These are phyloP conservation scores for Aristolochia fimbriata DNA, from an alignment of 164 flowering plant species.

Conservation along the genomic window DNA sequence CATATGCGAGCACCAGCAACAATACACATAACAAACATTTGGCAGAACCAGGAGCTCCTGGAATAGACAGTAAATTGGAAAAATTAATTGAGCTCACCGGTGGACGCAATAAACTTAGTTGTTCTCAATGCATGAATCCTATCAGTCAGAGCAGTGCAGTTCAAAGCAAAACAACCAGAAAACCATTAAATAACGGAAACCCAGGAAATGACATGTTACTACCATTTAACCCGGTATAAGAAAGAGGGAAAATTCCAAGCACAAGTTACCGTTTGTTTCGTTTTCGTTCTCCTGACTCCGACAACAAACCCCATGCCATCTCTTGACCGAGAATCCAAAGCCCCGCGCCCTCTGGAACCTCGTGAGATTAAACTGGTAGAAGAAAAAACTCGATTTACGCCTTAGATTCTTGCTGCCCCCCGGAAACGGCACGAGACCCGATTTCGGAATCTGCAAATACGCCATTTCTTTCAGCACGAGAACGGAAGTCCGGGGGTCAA, in stretches of 20 bases:
- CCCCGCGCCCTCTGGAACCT: conserved; percentile 10
- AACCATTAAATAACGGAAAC: too few species aligned
- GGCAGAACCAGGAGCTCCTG: too few species aligned
- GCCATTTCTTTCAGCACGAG: conserved; percentile 17
- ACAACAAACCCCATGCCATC: conserved; percentile 23
- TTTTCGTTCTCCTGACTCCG: conserved; percentile 28
- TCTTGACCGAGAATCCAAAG: neutral
- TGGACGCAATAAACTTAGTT: too few species aligned
- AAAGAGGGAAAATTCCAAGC: neutral
- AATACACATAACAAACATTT: too few species aligned
- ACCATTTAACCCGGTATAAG: neutral
- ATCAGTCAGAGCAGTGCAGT: too few species aligned
- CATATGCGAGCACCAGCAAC: too few species aligned
- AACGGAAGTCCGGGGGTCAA: neutral
- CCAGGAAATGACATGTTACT: too few species aligned
- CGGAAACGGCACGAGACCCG: conserved; percentile 12
- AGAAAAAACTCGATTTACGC: conserved; percentile 15
- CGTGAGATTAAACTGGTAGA: conserved; percentile 6
- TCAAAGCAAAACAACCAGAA: too few species aligned
- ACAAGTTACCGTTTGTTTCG: conserved; percentile 31
- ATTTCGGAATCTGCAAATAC: conserved; percentile 25
- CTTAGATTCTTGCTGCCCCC: conserved; percentile 15
- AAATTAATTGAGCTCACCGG: too few species aligned
- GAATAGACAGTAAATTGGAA: too few species aligned
- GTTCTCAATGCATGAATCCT: too few species aligned